These are phyloP conservation scores for Ormosia emarginata DNA, from an alignment of 306 rosid genomes.

Conservation along the genomic window DNA sequence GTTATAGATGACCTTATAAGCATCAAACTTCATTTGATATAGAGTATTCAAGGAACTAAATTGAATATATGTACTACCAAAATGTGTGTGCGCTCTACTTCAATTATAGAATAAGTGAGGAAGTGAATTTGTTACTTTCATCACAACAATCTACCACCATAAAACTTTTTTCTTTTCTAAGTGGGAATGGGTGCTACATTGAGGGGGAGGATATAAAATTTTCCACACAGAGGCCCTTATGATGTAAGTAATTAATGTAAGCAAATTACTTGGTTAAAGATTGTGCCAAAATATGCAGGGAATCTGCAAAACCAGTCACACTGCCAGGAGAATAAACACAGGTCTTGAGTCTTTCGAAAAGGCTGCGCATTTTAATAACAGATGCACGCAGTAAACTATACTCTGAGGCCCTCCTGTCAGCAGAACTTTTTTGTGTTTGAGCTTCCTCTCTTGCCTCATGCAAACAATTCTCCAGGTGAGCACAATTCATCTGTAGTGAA, in stretches of 20 bases:
- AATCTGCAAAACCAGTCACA: conserved; percentile 66
- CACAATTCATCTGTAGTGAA: conserved; percentile 86
- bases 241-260: neutral
- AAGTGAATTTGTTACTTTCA: neutral
- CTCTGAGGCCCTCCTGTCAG: conserved; percentile 92
- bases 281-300: conserved; percentile 66
- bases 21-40: conserved; percentile 10
- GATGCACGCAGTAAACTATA: conserved; percentile 77
- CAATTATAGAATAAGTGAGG: neutral
- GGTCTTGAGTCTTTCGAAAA: conserved; percentile 74
- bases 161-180: neutral
- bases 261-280: conserved; percentile 83
- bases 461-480: conserved; percentile 91
- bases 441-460: conserved; percentile 99
- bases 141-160: neutral
- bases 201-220: neutral
- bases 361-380: conserved; percentile 75
- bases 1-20: neutral
- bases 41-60: neutral
- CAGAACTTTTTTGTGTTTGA: conserved; percentile 95
- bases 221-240: neutral
- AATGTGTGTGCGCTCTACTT: neutral
- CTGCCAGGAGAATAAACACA: conserved; percentile 75
- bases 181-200: neutral
- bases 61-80: neutral